Evolutionary conservation across 495 filamentous ascomycete species (phyloP).

Genomic region (Lentithecium fluviatile): DNA sequence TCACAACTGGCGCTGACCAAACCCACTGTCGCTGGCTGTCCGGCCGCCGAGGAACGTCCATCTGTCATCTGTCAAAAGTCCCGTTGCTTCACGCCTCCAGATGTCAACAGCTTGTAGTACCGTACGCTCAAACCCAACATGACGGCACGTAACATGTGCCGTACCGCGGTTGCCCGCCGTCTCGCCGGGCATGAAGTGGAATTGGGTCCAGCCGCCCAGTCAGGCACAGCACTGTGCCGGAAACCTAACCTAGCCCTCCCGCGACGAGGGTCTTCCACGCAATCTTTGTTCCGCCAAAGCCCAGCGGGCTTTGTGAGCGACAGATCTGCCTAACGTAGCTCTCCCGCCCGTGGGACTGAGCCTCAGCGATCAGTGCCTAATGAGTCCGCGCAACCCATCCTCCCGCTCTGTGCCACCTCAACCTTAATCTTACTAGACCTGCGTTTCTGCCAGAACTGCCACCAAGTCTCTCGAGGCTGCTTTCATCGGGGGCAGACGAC

Average conservation of each 20-base stretch:
- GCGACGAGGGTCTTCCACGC: background rate
- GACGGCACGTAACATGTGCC: too few species aligned
- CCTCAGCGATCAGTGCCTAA: constrained; percentile 1
- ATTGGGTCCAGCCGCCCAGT: constrained; percentile 1
- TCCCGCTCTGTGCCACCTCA: too few species aligned
- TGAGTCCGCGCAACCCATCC: too few species aligned
- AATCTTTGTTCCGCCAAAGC: background rate
- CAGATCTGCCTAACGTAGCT: constrained; percentile 24
- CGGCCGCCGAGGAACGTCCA: too few species aligned
- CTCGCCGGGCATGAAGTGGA: too few species aligned
- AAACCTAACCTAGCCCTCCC: constrained; percentile 8
- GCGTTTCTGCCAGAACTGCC: background rate
- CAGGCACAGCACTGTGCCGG: constrained; percentile 8
- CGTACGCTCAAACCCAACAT: background rate
- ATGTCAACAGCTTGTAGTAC: too few species aligned
- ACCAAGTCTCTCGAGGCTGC: background rate
- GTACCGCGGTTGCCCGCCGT: too few species aligned
- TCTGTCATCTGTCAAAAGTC: too few species aligned
- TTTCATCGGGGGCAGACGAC: background rate
- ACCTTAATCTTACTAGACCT: too few species aligned
- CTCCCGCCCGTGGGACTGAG: constrained; percentile 18
- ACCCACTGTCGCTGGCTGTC: too few species aligned
- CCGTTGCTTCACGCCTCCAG: background rate
- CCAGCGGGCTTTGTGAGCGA: background rate
- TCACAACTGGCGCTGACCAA: too few species aligned